phyloP scores from a whole-genome alignment of 75 land plant genomes.

The Cryptomeria japonica region DNA sequence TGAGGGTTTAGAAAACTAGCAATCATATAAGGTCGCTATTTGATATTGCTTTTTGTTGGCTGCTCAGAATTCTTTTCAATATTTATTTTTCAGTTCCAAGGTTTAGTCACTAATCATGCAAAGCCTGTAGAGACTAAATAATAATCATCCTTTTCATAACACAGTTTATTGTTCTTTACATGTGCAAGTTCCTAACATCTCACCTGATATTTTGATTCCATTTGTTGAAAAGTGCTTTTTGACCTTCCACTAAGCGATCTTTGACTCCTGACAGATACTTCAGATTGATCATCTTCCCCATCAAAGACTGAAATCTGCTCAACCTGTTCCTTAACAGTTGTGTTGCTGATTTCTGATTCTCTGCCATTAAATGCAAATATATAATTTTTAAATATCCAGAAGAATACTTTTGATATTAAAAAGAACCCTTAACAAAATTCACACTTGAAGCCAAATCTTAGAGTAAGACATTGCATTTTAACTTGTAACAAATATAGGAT shows the following conservation, averaged over 20 bases:
- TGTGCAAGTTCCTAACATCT: background rate
- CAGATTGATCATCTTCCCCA: background rate
- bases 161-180: background rate
- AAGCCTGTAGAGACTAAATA: background rate
- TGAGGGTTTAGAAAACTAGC: background rate
- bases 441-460: constrained; percentile 53
- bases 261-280: background rate
- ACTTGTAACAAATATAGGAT: constrained; percentile 41
- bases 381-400: background rate
- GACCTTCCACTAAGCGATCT: background rate
- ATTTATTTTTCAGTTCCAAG: background rate
- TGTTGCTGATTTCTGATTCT: background rate
- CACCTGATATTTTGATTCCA: constrained; percentile 1
- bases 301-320: background rate
- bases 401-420: background rate
- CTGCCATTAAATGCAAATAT: background rate
- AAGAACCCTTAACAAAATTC: background rate
- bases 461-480: constrained; percentile 67
- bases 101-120: background rate
- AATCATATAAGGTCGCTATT: background rate
- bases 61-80: background rate
- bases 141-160: background rate
- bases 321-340: background rate
- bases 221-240: background rate
- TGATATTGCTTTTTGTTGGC: background rate